These are phyloP conservation scores for Harringtonia aguacate DNA, from an alignment of 2,329 filamentous ascomycete species.

Conservation along the genomic window DNA sequence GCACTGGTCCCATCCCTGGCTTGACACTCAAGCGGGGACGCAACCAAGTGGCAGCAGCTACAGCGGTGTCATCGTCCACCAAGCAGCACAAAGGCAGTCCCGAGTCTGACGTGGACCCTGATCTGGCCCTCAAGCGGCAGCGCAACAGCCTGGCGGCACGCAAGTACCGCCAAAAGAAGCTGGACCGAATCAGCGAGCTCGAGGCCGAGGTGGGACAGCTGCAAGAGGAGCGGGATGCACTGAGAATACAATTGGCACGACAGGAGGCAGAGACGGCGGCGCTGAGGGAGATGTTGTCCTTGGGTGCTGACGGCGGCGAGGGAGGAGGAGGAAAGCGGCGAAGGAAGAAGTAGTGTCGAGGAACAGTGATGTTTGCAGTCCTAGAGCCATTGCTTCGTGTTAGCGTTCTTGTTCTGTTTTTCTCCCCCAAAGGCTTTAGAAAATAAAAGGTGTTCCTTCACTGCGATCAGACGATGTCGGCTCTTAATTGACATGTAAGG, in stretches of 20 bases:
- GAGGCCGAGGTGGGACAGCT: conserved; percentile 42
- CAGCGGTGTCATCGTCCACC: no score
- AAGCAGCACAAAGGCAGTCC: background rate
- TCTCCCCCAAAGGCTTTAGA: background rate
- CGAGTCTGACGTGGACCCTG: conserved; percentile 13
- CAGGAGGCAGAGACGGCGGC: conserved; percentile 49
- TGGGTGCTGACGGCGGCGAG: conserved; percentile 10
- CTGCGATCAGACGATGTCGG: conserved; percentile 14
- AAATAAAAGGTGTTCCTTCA: background rate
- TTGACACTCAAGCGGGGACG: background rate
- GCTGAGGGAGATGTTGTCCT: conserved; percentile 31
- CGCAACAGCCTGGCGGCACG: conserved; percentile 53
- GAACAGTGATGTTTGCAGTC: no score
- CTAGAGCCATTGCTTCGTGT: no score
- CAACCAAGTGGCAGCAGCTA: no score
- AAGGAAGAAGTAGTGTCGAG: background rate
- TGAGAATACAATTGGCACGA: conserved; percentile 43
- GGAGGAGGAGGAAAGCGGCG: background rate
- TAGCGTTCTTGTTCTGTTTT: no score
- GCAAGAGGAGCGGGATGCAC: conserved; percentile 42
- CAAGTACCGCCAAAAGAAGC: conserved; percentile 52
- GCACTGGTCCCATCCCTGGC: background rate
- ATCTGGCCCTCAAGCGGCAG: conserved; percentile 35
- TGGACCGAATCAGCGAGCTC: conserved; percentile 47
- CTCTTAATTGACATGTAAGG: conserved; percentile 12